A percentile compares a stretch with the other conserved stretches of the same genome.
phyloP scores from a whole-genome alignment of 169 alveolate genomes.

The Plasmodium reichenowi region DNA sequence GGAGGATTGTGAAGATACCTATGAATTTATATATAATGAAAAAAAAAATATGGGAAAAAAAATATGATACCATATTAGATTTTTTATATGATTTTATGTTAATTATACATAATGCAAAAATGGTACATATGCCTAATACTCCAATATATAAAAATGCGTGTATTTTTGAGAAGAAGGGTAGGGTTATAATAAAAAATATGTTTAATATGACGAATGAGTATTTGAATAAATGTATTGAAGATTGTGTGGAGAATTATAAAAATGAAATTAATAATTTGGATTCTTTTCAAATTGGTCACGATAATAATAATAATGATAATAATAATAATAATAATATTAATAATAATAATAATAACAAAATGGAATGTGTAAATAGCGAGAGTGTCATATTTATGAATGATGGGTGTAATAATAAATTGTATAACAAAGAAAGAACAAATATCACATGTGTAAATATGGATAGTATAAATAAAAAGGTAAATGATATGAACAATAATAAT shows the following conservation, averaged over 20 bases:
- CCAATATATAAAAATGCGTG: slow-evolving; percentile 80
- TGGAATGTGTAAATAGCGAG: neutral
- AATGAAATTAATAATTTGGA: slow-evolving; percentile 1
- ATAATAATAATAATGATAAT: slow-evolving; percentile 16
- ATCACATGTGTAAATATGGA: neutral
- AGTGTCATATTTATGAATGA: neutral
- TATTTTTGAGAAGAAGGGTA: slow-evolving; percentile 79
- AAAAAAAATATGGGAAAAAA: slow-evolving; percentile 79
- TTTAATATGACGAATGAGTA: slow-evolving; percentile 63
- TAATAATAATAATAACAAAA: neutral
- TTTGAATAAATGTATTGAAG: slow-evolving; percentile 33
- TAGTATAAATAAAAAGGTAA: neutral
- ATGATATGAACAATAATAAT: neutral
- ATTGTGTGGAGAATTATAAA: slow-evolving; percentile 31
- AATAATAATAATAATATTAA: neutral
- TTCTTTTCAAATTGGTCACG: neutral
- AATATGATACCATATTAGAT: slow-evolving; percentile 76
- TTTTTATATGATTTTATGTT: slow-evolving; percentile 79
- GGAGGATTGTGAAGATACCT: slow-evolving; percentile 86
- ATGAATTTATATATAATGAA: slow-evolving; percentile 82
- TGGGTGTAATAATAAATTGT: too few relatives aligned
- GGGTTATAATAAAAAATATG: slow-evolving; percentile 70
- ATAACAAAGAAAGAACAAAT: neutral
- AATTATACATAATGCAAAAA: slow-evolving; percentile 82
- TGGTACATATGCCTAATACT: slow-evolving; percentile 85